Evolutionary conservation across 2,329 filamentous ascomycete species (phyloP).

Genomic region (Aspergillus carbonarius): DNA sequence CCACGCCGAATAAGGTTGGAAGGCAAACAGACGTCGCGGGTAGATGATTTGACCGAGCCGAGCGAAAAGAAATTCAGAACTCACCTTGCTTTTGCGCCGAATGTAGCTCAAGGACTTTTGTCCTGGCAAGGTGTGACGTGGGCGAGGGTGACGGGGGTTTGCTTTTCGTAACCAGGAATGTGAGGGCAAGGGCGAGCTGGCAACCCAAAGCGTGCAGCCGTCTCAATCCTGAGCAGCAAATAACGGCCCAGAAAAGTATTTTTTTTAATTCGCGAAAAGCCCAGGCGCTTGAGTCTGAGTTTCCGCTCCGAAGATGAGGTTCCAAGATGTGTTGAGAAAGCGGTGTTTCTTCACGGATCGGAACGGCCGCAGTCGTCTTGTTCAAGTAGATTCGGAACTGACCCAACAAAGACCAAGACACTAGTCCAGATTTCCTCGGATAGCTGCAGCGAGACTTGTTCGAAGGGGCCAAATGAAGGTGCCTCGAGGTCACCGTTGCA

Average conservation of each 20-base stretch:
- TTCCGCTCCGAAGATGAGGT: not conserved
- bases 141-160: constrained; percentile 3
- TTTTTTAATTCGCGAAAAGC: not conserved
- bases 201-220: not conserved
- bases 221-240: not conserved
- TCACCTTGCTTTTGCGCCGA: not conserved
- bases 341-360: not conserved
- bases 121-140: not conserved
- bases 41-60: not conserved
- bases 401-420: constrained; percentile 11
- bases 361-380: not conserved
- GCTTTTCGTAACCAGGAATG: constrained; percentile 16
- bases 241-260: not conserved
- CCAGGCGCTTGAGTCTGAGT: not conserved
- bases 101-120: not conserved
- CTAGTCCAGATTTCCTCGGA: constrained; percentile 12
- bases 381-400: not conserved
- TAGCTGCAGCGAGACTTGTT: constrained; percentile 10
- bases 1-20: not conserved
- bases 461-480: not conserved
- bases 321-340: not conserved
- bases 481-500: not conserved
- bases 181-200: constrained; percentile 8
- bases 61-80: not conserved
- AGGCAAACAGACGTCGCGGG: not conserved